phyloP scores from a whole-genome alignment of 495 filamentous ascomycete species.

The Letharia columbiana region DNA sequence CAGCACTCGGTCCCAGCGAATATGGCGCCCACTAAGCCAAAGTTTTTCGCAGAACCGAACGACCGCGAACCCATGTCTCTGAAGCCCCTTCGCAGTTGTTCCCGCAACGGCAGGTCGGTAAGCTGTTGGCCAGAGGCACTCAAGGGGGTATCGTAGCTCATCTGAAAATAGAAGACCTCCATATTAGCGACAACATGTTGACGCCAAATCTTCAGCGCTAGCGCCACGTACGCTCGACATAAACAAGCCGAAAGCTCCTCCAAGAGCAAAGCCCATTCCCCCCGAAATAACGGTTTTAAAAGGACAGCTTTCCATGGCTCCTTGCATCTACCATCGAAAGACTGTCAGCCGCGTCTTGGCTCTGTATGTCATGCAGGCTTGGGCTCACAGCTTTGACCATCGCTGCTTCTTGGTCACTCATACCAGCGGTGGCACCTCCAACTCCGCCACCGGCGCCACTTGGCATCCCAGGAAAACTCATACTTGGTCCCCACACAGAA shows the following conservation, averaged over 20 bases:
- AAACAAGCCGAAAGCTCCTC: conserved; percentile 87
- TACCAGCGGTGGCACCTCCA: conserved; percentile 29
- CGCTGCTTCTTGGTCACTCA: conserved; percentile 45
- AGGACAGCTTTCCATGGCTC: conserved; percentile 80
- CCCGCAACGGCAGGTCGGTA: conserved; percentile 61
- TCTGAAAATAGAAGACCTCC: conserved; percentile 40
- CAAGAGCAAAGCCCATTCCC: conserved; percentile 80
- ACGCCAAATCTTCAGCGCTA: conserved; percentile 22
- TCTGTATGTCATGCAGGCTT: not conserved
- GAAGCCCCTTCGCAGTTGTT: conserved; percentile 78
- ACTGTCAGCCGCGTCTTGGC: not conserved
- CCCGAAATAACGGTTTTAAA: conserved; percentile 76
- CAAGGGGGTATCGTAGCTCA: conserved; percentile 83
- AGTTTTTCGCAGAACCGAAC: conserved; percentile 85
- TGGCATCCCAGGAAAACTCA: conserved; percentile 42
- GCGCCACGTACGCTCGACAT: conserved; percentile 70
- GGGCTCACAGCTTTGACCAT: conserved; percentile 46
- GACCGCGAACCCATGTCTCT: conserved; percentile 86
- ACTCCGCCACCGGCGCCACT: conserved; percentile 28
- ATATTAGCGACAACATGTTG: not conserved
- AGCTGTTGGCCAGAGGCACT: conserved; percentile 55
- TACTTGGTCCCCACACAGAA: conserved; percentile 13
- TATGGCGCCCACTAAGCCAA: conserved; percentile 81
- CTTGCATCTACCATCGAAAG: conserved; percentile 54
- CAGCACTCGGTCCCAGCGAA: conserved; percentile 92